Base-by-base conservation (phyloP, 2,329 filamentous ascomycete species). In the Exophiala dermatitidis region DNA sequence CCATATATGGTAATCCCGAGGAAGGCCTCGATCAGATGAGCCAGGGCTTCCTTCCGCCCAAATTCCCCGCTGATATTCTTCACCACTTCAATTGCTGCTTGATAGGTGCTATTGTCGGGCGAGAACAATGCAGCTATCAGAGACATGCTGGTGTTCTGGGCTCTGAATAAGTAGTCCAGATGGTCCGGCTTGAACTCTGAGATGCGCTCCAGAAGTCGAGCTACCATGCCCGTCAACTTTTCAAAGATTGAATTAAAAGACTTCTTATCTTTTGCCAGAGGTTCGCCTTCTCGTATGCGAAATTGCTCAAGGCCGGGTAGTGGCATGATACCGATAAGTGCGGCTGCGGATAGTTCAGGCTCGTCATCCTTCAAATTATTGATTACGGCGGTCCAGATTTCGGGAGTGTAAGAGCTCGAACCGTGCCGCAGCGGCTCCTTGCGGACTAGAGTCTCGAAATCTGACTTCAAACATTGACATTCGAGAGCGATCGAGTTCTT, bases 91-190 rank as follows among this genome's bases (percentile, higher is more conserved):
- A 90, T 80, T 1, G 87, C 84, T 10, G 88, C 85, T 66, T 90
- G 85, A 57, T 88, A 89, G 33, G 93, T 84, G 53, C 83, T 79
- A 52, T 86, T 76, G 61, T 94, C 85, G 10, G 88, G 87, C 41
- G 90, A 90, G 52, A 96, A 83, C 4, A 96, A 80, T 12, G 88
- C 79, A 3, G 85, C 84, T 43, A 95, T 82, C 40, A 95, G 77
- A 36, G 87, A 82, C 60, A 84, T 82, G 55, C 88, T 85, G 4
- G 84, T 84, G 40, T 82, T 73, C 19, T 80, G 77, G 53, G 85
- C 82, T 48, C 80, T 75, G 63, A 88, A 88, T 7, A 97, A 72
- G 28, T 78, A 73, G 53, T 83, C 78, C 38, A 97, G 74, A 54
- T 91, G 82, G 3, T 77, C 72, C 0, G 81, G 76, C 19, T 80